These are phyloP conservation scores for Annona squamosa DNA, from an alignment of 164 flowering plant species.

Conservation along the genomic window DNA sequence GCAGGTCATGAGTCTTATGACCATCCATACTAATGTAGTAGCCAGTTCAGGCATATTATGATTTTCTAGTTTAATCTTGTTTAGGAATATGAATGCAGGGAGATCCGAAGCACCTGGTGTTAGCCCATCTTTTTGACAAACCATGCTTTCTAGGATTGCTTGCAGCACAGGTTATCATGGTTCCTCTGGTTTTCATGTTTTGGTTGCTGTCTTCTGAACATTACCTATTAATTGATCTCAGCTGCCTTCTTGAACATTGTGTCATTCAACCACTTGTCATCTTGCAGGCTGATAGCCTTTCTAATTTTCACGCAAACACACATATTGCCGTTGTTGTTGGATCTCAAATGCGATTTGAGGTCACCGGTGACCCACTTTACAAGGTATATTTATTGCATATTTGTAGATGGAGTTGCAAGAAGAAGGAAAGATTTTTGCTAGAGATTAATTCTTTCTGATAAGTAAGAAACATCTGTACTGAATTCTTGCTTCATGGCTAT, in stretches of 20 bases:
- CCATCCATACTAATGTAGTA: neutral
- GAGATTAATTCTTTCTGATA: no score
- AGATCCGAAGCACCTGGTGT: slow-evolving; percentile 52
- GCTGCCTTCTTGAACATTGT: neutral
- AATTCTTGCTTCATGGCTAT: no score
- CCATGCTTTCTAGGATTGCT: slow-evolving; percentile 92
- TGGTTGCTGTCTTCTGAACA: neutral
- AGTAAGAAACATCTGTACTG: no score
- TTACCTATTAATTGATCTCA: neutral
- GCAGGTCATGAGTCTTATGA: neutral
- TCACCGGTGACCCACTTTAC: slow-evolving; percentile 79
- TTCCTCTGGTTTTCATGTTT: neutral
- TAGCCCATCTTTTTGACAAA: slow-evolving; percentile 94
- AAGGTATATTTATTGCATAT: slow-evolving; percentile 35
- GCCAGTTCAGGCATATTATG: neutral
- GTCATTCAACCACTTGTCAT: neutral
- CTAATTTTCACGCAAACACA: slow-evolving; percentile 83
- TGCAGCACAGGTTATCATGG: slow-evolving; percentile 53
- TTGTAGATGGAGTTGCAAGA: no score
- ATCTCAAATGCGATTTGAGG: slow-evolving; percentile 82
- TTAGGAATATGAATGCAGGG: slow-evolving; percentile 27
- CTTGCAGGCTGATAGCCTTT: slow-evolving; percentile 70
- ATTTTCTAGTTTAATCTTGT: neutral
- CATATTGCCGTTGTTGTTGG: slow-evolving; percentile 91
- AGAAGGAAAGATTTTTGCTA: no score